Evolutionary conservation across 1,284 basidiomycete species (phyloP).

Genomic region (Ganoderma boninense): DNA sequence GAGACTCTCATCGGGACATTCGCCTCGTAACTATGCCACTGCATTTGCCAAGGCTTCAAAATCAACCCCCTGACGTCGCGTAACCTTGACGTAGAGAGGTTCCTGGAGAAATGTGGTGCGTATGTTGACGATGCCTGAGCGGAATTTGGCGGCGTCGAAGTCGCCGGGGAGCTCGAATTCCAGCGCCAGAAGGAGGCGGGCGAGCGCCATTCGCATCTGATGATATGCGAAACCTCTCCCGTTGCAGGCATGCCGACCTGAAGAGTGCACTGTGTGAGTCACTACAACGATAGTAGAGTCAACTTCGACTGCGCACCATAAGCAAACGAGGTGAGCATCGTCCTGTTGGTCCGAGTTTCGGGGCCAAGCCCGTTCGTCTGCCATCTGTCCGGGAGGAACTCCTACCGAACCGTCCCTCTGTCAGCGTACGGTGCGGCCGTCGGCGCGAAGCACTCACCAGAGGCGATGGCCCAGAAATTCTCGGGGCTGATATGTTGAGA

Average conservation of each 20-base stretch:
- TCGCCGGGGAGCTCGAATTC: conserved; percentile 25
- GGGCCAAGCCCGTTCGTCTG: conserved; percentile 27
- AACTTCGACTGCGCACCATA: conserved; percentile 20
- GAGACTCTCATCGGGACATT: no score
- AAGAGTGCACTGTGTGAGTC: no score
- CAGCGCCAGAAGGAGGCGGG: conserved; percentile 29
- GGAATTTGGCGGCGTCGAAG: conserved; percentile 26
- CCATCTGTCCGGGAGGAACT: conserved; percentile 40
- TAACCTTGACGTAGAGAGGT: conserved; percentile 13
- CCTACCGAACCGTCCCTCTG: background rate
- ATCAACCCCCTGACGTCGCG: background rate
- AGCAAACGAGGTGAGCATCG: conserved; percentile 33
- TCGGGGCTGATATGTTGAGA: conserved; percentile 33
- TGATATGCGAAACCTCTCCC: conserved; percentile 36
- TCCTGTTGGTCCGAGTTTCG: conserved; percentile 20
- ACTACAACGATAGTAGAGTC: background rate
- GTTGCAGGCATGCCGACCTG: conserved; percentile 8
- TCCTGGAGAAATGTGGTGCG: conserved; percentile 29
- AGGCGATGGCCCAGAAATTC: conserved; percentile 39
- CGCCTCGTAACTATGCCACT: background rate
- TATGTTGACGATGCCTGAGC: conserved; percentile 27
- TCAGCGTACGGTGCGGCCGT: background rate
- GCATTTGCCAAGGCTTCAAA: conserved; percentile 4
- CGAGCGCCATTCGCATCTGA: conserved; percentile 34
- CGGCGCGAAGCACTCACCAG: background rate